Base-by-base conservation (phyloP, 2,329 filamentous ascomycete species). In the Cyphellophora europaea region DNA sequence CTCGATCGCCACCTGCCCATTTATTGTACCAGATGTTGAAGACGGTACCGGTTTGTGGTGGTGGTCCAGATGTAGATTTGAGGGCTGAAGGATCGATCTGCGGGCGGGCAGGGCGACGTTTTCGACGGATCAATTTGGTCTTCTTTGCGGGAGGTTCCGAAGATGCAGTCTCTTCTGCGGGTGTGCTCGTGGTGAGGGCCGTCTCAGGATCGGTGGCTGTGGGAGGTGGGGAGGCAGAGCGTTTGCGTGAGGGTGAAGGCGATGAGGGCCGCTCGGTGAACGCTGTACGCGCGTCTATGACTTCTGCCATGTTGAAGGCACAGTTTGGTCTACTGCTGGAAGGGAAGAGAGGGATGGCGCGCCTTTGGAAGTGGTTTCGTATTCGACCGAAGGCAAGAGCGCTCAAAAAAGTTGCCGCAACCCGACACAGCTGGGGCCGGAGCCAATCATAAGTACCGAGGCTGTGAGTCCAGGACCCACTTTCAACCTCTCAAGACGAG, bases 11-110 rank as follows among this genome's bases (percentile, higher is more conserved):
- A 47, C 91, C 91, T 1, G 80, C 82, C 88, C 89, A 96, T 62
- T 95, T 96, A 66, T 94, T 95, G 65, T 95, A 94, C 89, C 88
- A 95, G 53, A 93, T 93, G 61, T 98, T 98, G 71, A 91, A 98
- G 39, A 88, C 86, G 0, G 85, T 93, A 35, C 91, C 91, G 0
- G 89, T 96, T 53, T 96, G 88, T 2, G 85, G 83, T 11, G 47
- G 47, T 3, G 84, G 82, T 8, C n/a, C 21, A n/a, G 21, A 25
- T 50, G 94, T 86, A 19, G 80, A 80, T 50, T 82, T 84, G 62
- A 93, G 74, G 28, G 79, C 79, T 27, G 81, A 77, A 2, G 87
- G 77, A 53, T 98, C 91, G 52, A 95, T 80, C 63, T 98, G 91
- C 0, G 83, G 82, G 40, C 89, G 78, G 30, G 91, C 91, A 19